Base-by-base conservation (phyloP, 139 green algal genomes). In the Spirogloea muscicola region DNA sequence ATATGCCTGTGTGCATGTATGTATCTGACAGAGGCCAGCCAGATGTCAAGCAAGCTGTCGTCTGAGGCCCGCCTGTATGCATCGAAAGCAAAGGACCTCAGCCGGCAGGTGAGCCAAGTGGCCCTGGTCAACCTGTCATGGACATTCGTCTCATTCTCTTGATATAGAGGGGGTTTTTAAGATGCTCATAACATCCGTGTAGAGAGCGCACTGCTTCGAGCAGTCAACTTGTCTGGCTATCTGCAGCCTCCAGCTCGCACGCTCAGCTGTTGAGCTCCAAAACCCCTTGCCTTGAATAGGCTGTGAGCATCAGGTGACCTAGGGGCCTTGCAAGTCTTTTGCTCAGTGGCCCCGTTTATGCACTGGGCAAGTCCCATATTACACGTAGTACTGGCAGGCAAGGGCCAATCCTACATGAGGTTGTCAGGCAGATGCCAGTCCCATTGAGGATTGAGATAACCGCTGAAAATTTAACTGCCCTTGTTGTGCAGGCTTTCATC, bases 31-130 rank as follows among this genome's bases (percentile, higher is more conserved):
- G 89, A 83, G 43, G 95, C 97, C 87, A 87, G 85, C 0, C 84
- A 90, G 55, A 90, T 96, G 88, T 92, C 86, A 0, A 89, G 68
- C 49, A 84, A 71, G 78, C 83, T 98, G 1, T 86, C 87, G 13
- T 65, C 81, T 6, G 94, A 98, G 72, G 92, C 88, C 3, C 92
- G 88, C 59, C 83, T 90, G 60, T 98, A 97, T 80, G 74, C 86
- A 2, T 82, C 80, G 34, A 88, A 89, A 7, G 90, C 94, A 2
- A 92, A 93, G 73, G 89, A 96, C 41, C 74, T 99, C 60, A 90
- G 94, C 74, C 75, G 84, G 82, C 88, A 92, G 78, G 83, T 84
- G 18, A 36, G 64, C 6, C n/a, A 60, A 13, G 5, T 21, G n/a
- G 7, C 49, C 33, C 49, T 60, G n/a, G 13, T 60, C 10, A 13